phyloP scores from a whole-genome alignment of 495 filamentous ascomycete genomes.

The Patellaria atrata region DNA sequence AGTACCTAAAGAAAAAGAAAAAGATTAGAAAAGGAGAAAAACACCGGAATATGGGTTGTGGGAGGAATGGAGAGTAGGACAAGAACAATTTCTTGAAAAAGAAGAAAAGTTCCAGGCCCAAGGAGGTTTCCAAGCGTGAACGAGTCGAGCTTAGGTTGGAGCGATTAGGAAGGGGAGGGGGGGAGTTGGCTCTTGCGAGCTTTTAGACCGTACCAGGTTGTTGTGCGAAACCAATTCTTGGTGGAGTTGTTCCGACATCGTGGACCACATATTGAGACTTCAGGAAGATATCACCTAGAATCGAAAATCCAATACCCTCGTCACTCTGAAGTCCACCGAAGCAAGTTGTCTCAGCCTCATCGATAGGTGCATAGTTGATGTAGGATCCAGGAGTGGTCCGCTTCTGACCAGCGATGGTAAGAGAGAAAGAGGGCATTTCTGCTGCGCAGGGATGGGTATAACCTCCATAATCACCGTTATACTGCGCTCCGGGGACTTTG shows the following conservation, averaged over 20 bases:
- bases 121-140: too few relatives aligned
- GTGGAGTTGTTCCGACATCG: slow-evolving; percentile 34
- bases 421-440: slow-evolving; percentile 45
- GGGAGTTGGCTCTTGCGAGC: too few relatives aligned
- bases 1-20: too few relatives aligned
- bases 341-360: slow-evolving; percentile 22
- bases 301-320: slow-evolving; percentile 47
- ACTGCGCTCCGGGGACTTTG: slow-evolving; percentile 36
- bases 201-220: slow-evolving; percentile 4
- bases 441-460: slow-evolving; percentile 54
- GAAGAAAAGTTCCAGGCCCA: too few relatives aligned
- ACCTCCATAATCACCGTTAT: slow-evolving; percentile 39
- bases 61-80: too few relatives aligned
- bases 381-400: slow-evolving; percentile 41
- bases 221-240: slow-evolving; percentile 46
- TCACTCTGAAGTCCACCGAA: slow-evolving; percentile 33
- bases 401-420: slow-evolving; percentile 36
- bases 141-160: too few relatives aligned
- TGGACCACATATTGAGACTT: slow-evolving; percentile 72
- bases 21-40: too few relatives aligned
- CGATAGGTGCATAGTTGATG: slow-evolving; percentile 38
- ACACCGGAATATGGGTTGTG: too few relatives aligned
- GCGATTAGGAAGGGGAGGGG: too few relatives aligned
- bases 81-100: too few relatives aligned
- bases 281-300: slow-evolving; percentile 67